Percentiles rank a stretch among this genome's conserved stretches.
Evolutionary conservation across 169 alveolate genomes (phyloP).

Genomic region (Plasmodium yoelii): DNA sequence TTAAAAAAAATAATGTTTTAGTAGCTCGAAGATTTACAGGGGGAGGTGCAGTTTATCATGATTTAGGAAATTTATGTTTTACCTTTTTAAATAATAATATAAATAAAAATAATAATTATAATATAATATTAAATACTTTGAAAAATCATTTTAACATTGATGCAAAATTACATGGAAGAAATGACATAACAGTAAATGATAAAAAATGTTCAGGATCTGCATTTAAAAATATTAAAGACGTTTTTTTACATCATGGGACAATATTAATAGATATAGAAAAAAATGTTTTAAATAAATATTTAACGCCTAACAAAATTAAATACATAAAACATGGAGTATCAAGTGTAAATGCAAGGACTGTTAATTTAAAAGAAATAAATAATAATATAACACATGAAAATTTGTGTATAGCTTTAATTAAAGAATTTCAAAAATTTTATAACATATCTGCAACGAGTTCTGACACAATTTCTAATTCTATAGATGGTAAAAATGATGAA

Average conservation of each 20-base stretch:
- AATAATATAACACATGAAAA: conserved; percentile 77
- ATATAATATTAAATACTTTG: conserved; percentile 86
- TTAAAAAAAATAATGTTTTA: conserved; percentile 88
- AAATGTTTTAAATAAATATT: conserved; percentile 81
- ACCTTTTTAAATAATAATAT: conserved; percentile 87
- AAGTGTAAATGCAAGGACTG: conserved; percentile 87
- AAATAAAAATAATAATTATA: conserved; percentile 85
- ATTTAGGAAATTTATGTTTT: conserved; percentile 91
- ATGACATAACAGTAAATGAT: conserved; percentile 90
- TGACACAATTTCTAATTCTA: background rate
- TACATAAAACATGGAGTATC: conserved; percentile 87
- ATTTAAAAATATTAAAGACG: conserved; percentile 87
- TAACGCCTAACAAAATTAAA: conserved; percentile 89
- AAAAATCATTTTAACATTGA: conserved; percentile 81
- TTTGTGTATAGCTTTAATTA: conserved; percentile 78
- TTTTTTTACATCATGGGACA: conserved; percentile 94
- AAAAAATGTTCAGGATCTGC: conserved; percentile 94
- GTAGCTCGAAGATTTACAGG: conserved; percentile 95
- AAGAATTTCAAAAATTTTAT: conserved; percentile 74
- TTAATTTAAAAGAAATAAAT: conserved; percentile 83
- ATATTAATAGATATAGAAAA: conserved; percentile 86
- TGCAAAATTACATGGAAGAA: conserved; percentile 91
- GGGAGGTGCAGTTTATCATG: conserved; percentile 97
- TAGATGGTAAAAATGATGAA: background rate
- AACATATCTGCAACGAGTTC: background rate